Evolutionary conservation across 1,139 yeast genomes (phyloP).

Genomic region (Debaryomyces singareniensis): DNA sequence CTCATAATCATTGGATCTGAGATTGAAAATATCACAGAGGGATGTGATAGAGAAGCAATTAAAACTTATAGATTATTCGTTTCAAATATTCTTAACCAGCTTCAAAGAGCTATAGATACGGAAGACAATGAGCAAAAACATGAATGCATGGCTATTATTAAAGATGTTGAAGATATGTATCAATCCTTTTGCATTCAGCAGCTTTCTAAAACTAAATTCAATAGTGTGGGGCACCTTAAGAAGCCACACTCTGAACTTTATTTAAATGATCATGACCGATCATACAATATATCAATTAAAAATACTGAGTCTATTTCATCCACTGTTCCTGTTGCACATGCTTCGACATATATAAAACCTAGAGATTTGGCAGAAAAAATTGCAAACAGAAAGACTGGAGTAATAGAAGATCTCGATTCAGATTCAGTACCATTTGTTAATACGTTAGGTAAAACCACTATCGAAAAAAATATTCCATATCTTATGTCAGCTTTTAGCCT

Average conservation of each 20-base stretch:
- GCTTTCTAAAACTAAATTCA: constrained; percentile 13
- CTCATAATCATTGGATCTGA: constrained; percentile 51
- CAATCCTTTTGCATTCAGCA: constrained; percentile 40
- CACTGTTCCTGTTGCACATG: constrained; percentile 35
- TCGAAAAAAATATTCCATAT: constrained; percentile 51
- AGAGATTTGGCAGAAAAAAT: neutral
- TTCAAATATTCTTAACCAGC: constrained; percentile 43
- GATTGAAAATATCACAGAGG: constrained; percentile 36
- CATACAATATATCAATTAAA: constrained; percentile 24
- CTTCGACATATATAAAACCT: constrained; percentile 26
- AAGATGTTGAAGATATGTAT: constrained; percentile 59
- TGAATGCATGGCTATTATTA: constrained; percentile 56
- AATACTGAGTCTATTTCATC: constrained; percentile 19
- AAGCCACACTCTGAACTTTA: no score
- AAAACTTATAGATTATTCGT: constrained; percentile 47
- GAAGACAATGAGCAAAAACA: constrained; percentile 46
- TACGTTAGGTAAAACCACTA: constrained; percentile 38
- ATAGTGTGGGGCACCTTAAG: constrained; percentile 6
- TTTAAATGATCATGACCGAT: constrained; percentile 12
- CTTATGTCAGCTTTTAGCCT: constrained; percentile 53
- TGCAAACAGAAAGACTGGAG: constrained; percentile 14
- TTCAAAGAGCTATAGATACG: constrained; percentile 42
- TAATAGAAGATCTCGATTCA: no score
- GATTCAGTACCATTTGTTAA: constrained; percentile 25
- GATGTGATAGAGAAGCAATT: constrained; percentile 26